phyloP scores from a whole-genome alignment of 169 alveolate species.

The Fabrea salina region DNA sequence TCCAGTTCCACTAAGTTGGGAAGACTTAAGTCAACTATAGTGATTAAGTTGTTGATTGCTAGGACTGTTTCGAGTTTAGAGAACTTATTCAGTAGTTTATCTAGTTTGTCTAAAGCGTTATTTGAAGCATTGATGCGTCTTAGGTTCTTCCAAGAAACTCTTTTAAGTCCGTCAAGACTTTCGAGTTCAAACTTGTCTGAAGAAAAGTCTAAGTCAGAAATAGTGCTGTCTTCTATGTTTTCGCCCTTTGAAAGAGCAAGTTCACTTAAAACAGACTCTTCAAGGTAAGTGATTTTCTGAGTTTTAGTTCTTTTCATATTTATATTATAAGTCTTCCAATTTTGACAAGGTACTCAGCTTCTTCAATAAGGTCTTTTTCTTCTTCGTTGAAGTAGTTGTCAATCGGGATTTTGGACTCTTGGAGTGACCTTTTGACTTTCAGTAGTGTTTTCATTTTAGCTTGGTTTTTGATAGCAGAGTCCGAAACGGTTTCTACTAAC shows the following conservation, averaged over 20 bases:
- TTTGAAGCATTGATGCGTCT: not conserved
- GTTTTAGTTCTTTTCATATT: not conserved
- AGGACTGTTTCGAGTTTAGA: not conserved
- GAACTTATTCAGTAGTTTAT: constrained; percentile 10
- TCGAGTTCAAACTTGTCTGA: not conserved
- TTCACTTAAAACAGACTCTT: not conserved
- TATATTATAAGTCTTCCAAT: constrained; percentile 8
- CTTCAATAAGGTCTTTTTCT: constrained; percentile 32
- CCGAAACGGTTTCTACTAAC: constrained; percentile 41
- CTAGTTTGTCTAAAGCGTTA: constrained; percentile 16
- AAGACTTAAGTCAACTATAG: not conserved
- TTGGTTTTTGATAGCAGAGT: constrained; percentile 7
- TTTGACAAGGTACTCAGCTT: constrained; percentile 34
- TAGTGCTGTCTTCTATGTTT: not conserved
- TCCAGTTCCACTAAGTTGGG: constrained; percentile 29
- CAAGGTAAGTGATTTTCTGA: not conserved
- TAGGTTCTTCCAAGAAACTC: constrained; percentile 13
- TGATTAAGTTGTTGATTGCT: constrained; percentile 19
- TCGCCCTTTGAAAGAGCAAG: constrained; percentile 9
- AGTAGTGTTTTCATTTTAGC: constrained; percentile 13
- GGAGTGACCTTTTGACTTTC: constrained; percentile 13
- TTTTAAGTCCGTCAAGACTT: constrained; percentile 24
- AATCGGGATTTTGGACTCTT: constrained; percentile 2
- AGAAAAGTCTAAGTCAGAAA: constrained; percentile 25
- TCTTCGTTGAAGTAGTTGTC: constrained; percentile 25